Evolutionary conservation across 495 filamentous ascomycete genomes (phyloP), one percentile per base, ranked within the genome.

Genomic region (Penicillium tannophilum): DNA sequence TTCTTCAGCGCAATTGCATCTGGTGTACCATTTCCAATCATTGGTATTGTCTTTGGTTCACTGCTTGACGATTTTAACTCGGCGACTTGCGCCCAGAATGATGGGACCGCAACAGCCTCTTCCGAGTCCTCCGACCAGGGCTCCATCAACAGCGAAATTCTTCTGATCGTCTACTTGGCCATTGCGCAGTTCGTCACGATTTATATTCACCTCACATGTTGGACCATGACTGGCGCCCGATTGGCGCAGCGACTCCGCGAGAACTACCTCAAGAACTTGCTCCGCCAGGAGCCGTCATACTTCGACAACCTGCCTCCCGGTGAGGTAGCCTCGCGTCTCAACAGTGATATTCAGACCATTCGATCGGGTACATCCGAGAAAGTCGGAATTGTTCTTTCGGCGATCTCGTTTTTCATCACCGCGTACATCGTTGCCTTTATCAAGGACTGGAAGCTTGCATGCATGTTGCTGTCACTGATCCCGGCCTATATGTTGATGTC

Each of bases 401-500:
- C 79, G 36, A 59, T 86, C 11, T 79, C 83, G 12, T 88, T 86
- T 64, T 88, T 90, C 63, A 59, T 88, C 26, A 82, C 82, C 2
- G 80, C 84, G 4, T 90, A 87, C 59, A 74, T 87, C 42, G 82
- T 89, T 6, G 84, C 84, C 10, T 88, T 89, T 57, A 80, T 85
- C 64, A 86, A 84, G 64, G 72, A 85, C 49, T 71, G 72, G 41
- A 64, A 60, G 28, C 61, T 79, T 10, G 74, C 75, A 4, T 74
- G 65, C 2, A 73, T 73, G 64, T 58, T 79, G 2, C 65, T 89
- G 35, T 86, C 83, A 0, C 58, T 89, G 56, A 71, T 89, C 26
- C 87, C 87, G 0, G 86, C 84, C 16, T 89, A 87, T 61, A 76
- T 90, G 43, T 31, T 88, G 19, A 88, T 89, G 85, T 79, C 81